Conservation (phyloP, 192 early-diverging fungal genomes). For the Coemansia sp. region DNA sequence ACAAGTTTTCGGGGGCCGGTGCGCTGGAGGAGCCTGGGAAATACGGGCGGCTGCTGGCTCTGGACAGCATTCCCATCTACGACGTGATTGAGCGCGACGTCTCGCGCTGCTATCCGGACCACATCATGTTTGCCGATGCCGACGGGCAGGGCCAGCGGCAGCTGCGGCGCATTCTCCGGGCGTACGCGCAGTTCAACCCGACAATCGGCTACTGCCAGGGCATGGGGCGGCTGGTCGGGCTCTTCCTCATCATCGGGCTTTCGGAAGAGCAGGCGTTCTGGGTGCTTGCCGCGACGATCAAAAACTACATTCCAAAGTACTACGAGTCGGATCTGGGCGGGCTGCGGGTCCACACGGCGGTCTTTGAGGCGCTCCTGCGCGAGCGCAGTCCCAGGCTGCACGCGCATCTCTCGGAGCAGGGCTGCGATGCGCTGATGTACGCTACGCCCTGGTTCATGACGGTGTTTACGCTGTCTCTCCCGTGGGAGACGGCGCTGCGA, state of each 20-base stretch:
- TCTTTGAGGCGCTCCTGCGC: conserved; percentile 72
- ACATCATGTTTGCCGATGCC: conserved; percentile 69
- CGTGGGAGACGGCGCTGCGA: conserved; percentile 82
- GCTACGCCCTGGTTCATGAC: conserved; percentile 95
- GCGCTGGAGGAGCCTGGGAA: conserved; percentile 13
- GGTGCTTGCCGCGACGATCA: conserved; percentile 73
- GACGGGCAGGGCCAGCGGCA: conserved; percentile 72
- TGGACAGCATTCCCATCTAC: conserved; percentile 57
- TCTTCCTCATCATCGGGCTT: conserved; percentile 83
- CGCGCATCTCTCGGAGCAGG: conserved; percentile 66
- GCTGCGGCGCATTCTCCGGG: conserved; percentile 72
- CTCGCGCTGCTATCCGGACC: conserved; percentile 83
- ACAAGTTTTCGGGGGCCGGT: conserved; percentile 29
- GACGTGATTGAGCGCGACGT: conserved; percentile 92
- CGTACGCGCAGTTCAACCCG: conserved; percentile 85
- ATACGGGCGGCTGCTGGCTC: conserved; percentile 26
- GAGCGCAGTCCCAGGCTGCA: conserved; percentile 67
- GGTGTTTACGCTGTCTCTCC: conserved; percentile 78
- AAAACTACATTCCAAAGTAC: conserved; percentile 73
- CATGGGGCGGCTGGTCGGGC: conserved; percentile 88
- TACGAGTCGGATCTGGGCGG: conserved; percentile 70
- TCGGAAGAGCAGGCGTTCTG: conserved; percentile 86
- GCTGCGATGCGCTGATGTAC: conserved; percentile 83
- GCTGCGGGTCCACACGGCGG: conserved; percentile 74
- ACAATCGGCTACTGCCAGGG: conserved; percentile 93